Conservation (phyloP, 192 early-diverging fungal species). For the Coemansia sp. region DNA sequence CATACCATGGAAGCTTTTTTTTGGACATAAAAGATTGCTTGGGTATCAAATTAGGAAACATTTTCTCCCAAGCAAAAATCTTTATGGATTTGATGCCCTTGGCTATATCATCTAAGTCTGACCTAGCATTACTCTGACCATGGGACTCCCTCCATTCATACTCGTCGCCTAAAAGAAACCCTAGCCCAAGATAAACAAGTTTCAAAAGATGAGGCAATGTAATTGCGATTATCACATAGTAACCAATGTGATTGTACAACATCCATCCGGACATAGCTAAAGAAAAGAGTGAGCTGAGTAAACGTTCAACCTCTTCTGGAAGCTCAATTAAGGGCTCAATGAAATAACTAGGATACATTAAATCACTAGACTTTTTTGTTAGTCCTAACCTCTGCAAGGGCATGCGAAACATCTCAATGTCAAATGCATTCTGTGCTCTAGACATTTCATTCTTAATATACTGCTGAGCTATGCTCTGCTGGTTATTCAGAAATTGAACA, state of each 20-base stretch:
- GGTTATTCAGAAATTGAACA: conserved; percentile 6
- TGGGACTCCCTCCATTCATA: background rate
- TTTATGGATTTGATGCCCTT: background rate
- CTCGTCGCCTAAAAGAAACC: conserved; percentile 1
- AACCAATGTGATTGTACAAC: conserved; percentile 29
- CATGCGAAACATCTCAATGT: conserved; percentile 23
- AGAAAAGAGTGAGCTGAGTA: background rate
- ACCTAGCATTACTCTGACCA: background rate
- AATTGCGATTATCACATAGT: conserved; percentile 18
- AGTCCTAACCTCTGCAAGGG: conserved; percentile 17
- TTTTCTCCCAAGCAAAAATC: conserved; percentile 1
- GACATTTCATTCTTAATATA: background rate
- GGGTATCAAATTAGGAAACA: background rate
- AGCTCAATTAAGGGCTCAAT: background rate
- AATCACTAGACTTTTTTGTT: background rate
- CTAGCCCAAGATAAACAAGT: background rate
- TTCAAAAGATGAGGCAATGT: conserved; percentile 3
- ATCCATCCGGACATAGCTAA: background rate
- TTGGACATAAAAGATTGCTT: background rate
- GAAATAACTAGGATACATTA: background rate
- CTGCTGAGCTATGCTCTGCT: background rate
- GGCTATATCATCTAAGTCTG: background rate
- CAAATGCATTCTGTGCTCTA: background rate
- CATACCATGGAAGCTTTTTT: background rate
- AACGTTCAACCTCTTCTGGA: background rate